These are phyloP conservation scores for Aspergillus baeticus DNA, from an alignment of 495 filamentous ascomycete species.

Conservation along the genomic window DNA sequence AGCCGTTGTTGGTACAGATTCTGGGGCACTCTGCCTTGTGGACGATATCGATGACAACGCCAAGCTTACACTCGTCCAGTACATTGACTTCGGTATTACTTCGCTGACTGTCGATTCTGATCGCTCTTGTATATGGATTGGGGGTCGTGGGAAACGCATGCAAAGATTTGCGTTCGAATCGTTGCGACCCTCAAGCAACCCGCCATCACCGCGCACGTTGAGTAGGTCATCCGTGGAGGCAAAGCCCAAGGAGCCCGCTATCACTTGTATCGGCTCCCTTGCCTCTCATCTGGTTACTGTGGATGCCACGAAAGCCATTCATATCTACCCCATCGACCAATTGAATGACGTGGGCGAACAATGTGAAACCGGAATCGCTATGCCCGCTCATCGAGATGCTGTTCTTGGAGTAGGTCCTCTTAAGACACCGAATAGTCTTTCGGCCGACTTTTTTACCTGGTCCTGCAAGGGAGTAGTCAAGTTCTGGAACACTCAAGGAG, in stretches of 20 bases:
- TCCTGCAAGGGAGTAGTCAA: constrained; percentile 72
- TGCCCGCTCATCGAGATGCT: constrained; percentile 73
- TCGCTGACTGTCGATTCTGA: constrained; percentile 57
- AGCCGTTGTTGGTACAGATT: constrained; percentile 48
- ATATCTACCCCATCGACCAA: constrained; percentile 51
- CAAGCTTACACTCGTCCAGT: constrained; percentile 50
- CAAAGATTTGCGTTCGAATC: constrained; percentile 39
- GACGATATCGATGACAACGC: constrained; percentile 73
- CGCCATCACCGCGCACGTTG: constrained; percentile 26
- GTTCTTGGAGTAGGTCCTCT: constrained; percentile 73
- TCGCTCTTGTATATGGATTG: constrained; percentile 52
- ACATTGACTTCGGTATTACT: constrained; percentile 38
- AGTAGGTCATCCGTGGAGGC: constrained; percentile 23
- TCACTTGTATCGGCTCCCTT: constrained; percentile 69
- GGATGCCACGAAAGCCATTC: constrained; percentile 69
- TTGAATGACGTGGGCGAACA: constrained; percentile 31
- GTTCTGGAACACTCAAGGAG: constrained; percentile 77
- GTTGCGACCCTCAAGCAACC: constrained; percentile 26
- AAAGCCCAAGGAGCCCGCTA: constrained; percentile 32
- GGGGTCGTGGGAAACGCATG: constrained; percentile 47
- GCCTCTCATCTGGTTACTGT: constrained; percentile 70
- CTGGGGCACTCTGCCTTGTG: constrained; percentile 54
- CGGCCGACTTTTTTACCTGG: constrained; percentile 84
- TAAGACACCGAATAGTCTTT: constrained; percentile 48
- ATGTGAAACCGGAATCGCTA: constrained; percentile 25